Evolutionary conservation across 2,329 filamentous ascomycete genomes (phyloP).

Genomic region (Incumbomyces delicatus): DNA sequence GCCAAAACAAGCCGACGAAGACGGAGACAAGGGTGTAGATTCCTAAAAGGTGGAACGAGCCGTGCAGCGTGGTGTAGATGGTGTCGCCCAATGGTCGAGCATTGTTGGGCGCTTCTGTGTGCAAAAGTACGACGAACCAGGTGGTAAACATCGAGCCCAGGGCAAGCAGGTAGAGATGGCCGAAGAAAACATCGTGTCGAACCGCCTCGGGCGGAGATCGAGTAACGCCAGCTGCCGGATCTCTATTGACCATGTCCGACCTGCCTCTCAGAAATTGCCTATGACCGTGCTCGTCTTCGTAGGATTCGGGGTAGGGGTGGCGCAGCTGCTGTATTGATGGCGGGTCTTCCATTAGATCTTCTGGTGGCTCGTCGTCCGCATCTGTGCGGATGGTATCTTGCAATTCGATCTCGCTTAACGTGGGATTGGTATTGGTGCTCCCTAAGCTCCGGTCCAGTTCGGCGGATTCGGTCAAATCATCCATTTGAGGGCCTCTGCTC

Average conservation of each 20-base stretch:
- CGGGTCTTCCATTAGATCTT: slow-evolving; percentile 40
- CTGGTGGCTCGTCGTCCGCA: slow-evolving; percentile 32
- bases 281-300: slow-evolving; percentile 40
- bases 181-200: slow-evolving; percentile 82
- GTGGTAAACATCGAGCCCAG: slow-evolving; percentile 77
- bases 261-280: slow-evolving; percentile 28
- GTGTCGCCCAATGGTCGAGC: slow-evolving; percentile 78
- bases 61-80: slow-evolving; percentile 79
- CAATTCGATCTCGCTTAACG: slow-evolving; percentile 78
- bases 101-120: slow-evolving; percentile 62
- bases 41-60: slow-evolving; percentile 79
- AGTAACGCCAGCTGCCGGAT: slow-evolving; percentile 30
- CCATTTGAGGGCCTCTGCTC: slow-evolving; percentile 29
- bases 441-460: slow-evolving; percentile 25
- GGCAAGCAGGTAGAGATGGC: slow-evolving; percentile 76
- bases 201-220: slow-evolving; percentile 59
- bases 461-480: slow-evolving; percentile 25
- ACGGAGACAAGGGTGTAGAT: slow-evolving; percentile 87
- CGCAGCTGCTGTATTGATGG: slow-evolving; percentile 51
- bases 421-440: slow-evolving; percentile 29
- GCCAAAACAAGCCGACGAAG: slow-evolving; percentile 79
- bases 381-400: slow-evolving; percentile 50
- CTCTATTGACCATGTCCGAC: slow-evolving; percentile 30
- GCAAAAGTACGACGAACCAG: slow-evolving; percentile 79
- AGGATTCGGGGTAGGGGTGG: slow-evolving; percentile 32